Base-by-base conservation (phyloP, 2,329 filamentous ascomycete species). In the Botrytis byssoidea region DNA sequence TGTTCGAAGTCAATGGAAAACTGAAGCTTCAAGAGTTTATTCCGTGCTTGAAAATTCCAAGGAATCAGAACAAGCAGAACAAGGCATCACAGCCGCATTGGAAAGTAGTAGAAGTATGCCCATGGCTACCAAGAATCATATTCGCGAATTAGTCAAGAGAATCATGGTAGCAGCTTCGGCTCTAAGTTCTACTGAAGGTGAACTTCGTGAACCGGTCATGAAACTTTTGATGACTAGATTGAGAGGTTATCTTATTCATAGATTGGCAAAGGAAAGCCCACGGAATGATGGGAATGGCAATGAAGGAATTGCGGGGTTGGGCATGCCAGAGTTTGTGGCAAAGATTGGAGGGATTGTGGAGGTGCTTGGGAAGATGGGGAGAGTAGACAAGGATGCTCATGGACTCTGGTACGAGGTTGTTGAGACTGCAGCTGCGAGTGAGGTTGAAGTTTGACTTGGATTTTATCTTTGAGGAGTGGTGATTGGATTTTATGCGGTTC, bases 1-100 rank as follows among this genome's bases (percentile, higher is more conserved):
- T 79, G 92, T 94, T 5, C 89, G 93, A 63, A 88, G 88, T 20
- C 89, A 91, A 32, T 96, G 93, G 93, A 93, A 91, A 82, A 88
- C 86, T 37, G 91, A 95, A 82, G 91, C 92, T 0, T 84, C 85
- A 4, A 89, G 92, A n/a, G 88, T 95, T 76, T 89, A 92, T 84
- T 83, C 88, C 1, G 88, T 93, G 0, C 86, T 95, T 18, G 90
- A 92, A 76, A 87, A 86, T 60, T 83, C 86, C 3, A 85, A 83
- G 73, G 77, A 83, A 2, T 77, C 85, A 3, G 88, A 89, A 60
- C 76, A 77, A 63, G 84, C 86, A 22, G 86, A 85, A 6, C 86
- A 91, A 48, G 89, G 88, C 5, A 86, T 88, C 74, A 89, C 90
- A 85, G 88, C 88, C 0, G 89, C 89, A 1, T 84, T 91, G 5